phyloP scores from a whole-genome alignment of 2,329 filamentous ascomycete species.

The Gaeumannomyces tritici region DNA sequence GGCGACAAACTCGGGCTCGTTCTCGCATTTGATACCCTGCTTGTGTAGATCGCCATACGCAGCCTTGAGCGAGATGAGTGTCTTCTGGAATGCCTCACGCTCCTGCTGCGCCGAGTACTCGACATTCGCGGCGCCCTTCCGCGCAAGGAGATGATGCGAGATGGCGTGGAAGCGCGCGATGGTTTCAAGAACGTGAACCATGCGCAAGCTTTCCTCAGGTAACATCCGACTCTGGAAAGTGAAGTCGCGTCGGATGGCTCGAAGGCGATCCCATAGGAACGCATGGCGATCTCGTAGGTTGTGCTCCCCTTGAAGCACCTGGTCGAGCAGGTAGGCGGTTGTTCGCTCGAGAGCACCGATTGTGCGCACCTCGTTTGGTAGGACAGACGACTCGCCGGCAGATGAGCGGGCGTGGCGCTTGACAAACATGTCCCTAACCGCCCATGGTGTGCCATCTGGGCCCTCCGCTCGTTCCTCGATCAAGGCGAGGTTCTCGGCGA shows the following conservation, averaged over 20 bases:
- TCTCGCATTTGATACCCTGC: conserved; percentile 47
- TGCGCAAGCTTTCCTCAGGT: conserved; percentile 43
- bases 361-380: conserved; percentile 60
- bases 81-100: conserved; percentile 56
- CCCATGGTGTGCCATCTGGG: conserved; percentile 31
- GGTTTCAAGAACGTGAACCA: conserved; percentile 55
- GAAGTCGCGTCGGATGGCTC: conserved; percentile 59
- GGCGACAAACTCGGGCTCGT: conserved; percentile 57
- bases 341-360: conserved; percentile 47
- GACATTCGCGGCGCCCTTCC: conserved; percentile 42
- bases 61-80: conserved; percentile 54
- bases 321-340: conserved; percentile 53
- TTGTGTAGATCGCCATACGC: conserved; percentile 56
- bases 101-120: conserved; percentile 60
- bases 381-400: conserved; percentile 56
- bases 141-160: conserved; percentile 52
- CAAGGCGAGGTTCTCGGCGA: conserved; percentile 50
- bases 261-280: conserved; percentile 60
- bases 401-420: conserved; percentile 60
- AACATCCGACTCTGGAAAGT: conserved; percentile 55
- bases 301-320: conserved; percentile 41
- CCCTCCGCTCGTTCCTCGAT: conserved; percentile 40
- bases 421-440: conserved; percentile 47
- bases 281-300: conserved; percentile 36
- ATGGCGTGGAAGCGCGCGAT: conserved; percentile 60